Percentiles rank a stretch among this genome's conserved stretches.
Evolutionary conservation across 306 rosid genomes (phyloP).

Genomic region (Dicorynia guianensis): DNA sequence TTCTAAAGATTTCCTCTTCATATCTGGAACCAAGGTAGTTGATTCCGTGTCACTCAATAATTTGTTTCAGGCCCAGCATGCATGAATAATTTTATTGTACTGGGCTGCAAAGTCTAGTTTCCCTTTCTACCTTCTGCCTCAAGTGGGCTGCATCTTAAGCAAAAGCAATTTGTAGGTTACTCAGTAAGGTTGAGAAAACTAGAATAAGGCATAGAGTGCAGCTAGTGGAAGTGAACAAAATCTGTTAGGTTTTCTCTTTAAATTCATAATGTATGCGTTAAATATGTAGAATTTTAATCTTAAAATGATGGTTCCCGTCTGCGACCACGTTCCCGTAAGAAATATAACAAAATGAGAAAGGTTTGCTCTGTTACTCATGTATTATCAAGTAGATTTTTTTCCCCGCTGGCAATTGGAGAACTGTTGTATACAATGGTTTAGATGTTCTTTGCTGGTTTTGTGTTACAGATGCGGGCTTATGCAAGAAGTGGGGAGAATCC

Average conservation of each 20-base stretch:
- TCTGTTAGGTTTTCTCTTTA: neutral
- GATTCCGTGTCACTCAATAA: constrained; percentile 7
- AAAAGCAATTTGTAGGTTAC: neutral
- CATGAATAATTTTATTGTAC: neutral
- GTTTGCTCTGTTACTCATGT: neutral
- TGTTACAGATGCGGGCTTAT: constrained; percentile 78
- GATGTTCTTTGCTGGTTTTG: constrained; percentile 25
- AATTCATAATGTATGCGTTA: neutral
- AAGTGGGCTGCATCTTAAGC: constrained; percentile 22
- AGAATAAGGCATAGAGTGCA: neutral
- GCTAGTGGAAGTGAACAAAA: neutral
- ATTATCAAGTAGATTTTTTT: neutral
- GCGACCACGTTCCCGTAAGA: neutral
- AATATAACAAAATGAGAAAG: neutral
- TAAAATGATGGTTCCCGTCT: constrained; percentile 1
- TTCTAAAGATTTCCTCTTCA: constrained; percentile 86
- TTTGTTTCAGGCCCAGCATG: constrained; percentile 4
- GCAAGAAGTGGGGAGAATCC: constrained; percentile 92
- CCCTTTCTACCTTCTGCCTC: constrained; percentile 25
- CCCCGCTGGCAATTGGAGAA: constrained; percentile 4
- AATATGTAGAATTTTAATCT: neutral
- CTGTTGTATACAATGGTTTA: neutral
- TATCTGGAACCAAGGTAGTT: constrained; percentile 94
- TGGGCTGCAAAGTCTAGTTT: constrained; percentile 1
- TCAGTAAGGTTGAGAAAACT: neutral